phyloP scores from a whole-genome alignment of 768 basidiomycete genomes.

The Mycena rebaudengoi region DNA sequence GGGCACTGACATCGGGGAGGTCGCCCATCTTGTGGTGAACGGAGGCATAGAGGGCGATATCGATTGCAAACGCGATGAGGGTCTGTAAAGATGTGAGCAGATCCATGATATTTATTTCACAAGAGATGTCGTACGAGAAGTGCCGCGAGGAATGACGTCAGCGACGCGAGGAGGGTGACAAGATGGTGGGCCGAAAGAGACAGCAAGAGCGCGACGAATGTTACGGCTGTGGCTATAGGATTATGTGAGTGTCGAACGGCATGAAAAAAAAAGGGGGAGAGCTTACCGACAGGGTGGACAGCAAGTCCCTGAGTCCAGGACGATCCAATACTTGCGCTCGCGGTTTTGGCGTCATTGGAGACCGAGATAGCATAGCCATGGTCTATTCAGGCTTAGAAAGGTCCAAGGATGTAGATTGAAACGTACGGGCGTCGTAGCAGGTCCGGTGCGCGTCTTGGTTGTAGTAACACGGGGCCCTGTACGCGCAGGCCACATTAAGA shows the following conservation, averaged over 20 bases:
- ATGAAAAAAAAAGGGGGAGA: slow-evolving; percentile 14
- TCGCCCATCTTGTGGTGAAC: slow-evolving; percentile 65
- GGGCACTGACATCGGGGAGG: slow-evolving; percentile 51
- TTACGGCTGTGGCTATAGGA: slow-evolving; percentile 56
- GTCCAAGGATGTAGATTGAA: not conserved
- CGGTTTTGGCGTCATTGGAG: slow-evolving; percentile 44
- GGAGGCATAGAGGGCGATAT: slow-evolving; percentile 75
- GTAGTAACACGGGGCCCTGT: slow-evolving; percentile 72
- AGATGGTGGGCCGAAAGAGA: slow-evolving; percentile 66
- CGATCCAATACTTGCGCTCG: slow-evolving; percentile 52
- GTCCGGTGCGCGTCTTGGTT: slow-evolving; percentile 49
- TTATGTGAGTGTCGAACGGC: not conserved
- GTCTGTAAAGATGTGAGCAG: slow-evolving; percentile 38
- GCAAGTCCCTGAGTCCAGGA: slow-evolving; percentile 81
- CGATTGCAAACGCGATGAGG: slow-evolving; percentile 77
- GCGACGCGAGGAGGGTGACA: slow-evolving; percentile 68
- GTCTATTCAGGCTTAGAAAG: slow-evolving; percentile 39
- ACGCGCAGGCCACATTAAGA: not conserved
- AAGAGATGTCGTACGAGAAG: slow-evolving; percentile 39
- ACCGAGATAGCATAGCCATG: slow-evolving; percentile 64
- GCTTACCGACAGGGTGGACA: slow-evolving; percentile 79
- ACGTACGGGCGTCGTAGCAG: slow-evolving; percentile 59
- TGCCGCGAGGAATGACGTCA: slow-evolving; percentile 78
- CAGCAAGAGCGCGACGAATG: slow-evolving; percentile 70
- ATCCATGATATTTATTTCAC: not conserved